Conservation (phyloP, 208 protist genomes). For the Leptomonas seymouri region DNA sequence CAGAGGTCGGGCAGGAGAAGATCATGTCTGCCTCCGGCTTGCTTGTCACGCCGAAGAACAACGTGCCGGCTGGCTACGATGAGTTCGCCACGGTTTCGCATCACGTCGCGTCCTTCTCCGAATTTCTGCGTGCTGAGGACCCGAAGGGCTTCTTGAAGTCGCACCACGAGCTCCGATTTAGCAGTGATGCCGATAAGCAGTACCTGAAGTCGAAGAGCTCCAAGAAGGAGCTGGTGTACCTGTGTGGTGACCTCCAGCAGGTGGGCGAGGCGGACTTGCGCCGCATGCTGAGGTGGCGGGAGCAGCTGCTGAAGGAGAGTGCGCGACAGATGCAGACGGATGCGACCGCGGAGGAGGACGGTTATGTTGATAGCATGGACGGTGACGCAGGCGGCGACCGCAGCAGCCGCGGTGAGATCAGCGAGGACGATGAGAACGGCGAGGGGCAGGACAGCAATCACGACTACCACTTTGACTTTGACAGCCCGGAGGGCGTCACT, state of each 20-base stretch:
- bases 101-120: conserved; percentile 75
- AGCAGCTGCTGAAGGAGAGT: conserved; percentile 80
- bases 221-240: conserved; percentile 93
- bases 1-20: conserved; percentile 92
- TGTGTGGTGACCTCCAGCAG: conserved; percentile 94
- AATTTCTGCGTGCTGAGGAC: conserved; percentile 92
- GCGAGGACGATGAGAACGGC: conserved; percentile 37
- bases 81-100: conserved; percentile 87
- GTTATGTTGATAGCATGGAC: conserved; percentile 33
- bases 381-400: conserved; percentile 34
- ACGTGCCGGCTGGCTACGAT: conserved; percentile 91
- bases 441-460: conserved; percentile 36
- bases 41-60: conserved; percentile 75
- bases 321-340: conserved; percentile 24
- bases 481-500: conserved; percentile 81
- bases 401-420: conserved; percentile 25
- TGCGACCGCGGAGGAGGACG: conserved; percentile 23
- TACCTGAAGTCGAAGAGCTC: conserved; percentile 81
- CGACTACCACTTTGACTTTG: conserved; percentile 63
- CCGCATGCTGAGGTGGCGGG: conserved; percentile 94
- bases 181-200: conserved; percentile 77
- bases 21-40: conserved; percentile 69
- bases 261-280: conserved; percentile 94
- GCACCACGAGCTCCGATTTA: conserved; percentile 92
- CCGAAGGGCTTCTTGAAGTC: conserved; percentile 88